Conservation (phyloP, 2,329 filamentous ascomycete species). For the Penicillium sp. region DNA sequence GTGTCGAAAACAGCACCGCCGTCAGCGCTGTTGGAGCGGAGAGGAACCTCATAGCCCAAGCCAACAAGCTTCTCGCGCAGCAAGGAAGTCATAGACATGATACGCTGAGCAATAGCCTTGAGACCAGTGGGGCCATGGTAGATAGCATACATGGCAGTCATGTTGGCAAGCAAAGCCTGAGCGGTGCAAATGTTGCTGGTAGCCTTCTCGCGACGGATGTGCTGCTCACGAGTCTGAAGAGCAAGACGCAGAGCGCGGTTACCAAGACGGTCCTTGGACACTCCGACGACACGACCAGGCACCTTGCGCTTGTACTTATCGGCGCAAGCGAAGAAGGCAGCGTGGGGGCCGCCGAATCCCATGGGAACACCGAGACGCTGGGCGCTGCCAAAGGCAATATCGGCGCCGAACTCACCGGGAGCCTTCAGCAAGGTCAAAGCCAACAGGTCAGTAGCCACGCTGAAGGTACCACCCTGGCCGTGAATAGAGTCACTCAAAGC, state of each 20-base stretch:
- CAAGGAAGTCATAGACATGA: slow-evolving; percentile 66
- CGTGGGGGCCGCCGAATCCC: slow-evolving; percentile 90
- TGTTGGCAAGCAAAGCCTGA: slow-evolving; percentile 89
- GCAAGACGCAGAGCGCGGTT: slow-evolving; percentile 77
- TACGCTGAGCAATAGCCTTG: slow-evolving; percentile 74
- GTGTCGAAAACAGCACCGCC: slow-evolving; percentile 72
- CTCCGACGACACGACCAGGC: slow-evolving; percentile 81
- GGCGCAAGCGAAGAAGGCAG: slow-evolving; percentile 88
- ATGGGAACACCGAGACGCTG: slow-evolving; percentile 90
- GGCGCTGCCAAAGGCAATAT: slow-evolving; percentile 89
- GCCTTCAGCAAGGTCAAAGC: slow-evolving; percentile 83
- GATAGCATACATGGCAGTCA: slow-evolving; percentile 90
- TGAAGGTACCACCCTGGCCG: slow-evolving; percentile 71
- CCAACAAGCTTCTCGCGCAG: slow-evolving; percentile 62
- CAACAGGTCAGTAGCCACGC: slow-evolving; percentile 83
- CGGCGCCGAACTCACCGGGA: slow-evolving; percentile 89
- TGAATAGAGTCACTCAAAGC: slow-evolving; percentile 73
- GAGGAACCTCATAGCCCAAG: slow-evolving; percentile 61
- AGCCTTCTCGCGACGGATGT: slow-evolving; percentile 92
- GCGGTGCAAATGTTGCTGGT: slow-evolving; percentile 98
- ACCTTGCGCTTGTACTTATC: slow-evolving; percentile 95
- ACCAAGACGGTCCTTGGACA: slow-evolving; percentile 86
- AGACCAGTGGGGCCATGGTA: slow-evolving; percentile 87
- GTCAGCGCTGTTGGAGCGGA: slow-evolving; percentile 53
- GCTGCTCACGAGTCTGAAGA: slow-evolving; percentile 89